Percentiles rank a stretch among this genome's conserved stretches.
These are phyloP conservation scores for Backusella westeae DNA, from an alignment of 192 early-diverging fungal genomes.

Conservation along the genomic window DNA sequence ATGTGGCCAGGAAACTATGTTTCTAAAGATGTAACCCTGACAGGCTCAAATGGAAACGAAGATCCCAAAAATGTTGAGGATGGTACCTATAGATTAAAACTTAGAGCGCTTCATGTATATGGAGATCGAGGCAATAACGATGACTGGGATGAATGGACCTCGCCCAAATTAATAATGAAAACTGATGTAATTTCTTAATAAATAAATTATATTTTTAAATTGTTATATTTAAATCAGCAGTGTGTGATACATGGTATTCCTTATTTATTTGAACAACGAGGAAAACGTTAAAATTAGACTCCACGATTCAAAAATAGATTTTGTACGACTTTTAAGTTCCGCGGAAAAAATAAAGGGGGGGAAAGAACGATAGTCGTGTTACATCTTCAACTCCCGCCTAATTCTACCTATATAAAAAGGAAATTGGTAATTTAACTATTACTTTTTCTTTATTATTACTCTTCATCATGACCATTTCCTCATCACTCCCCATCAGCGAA, in stretches of 20 bases:
- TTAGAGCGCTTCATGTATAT: conserved; percentile 25
- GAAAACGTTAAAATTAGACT: conserved; percentile 2
- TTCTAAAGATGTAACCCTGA: conserved; percentile 18
- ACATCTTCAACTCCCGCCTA: background rate
- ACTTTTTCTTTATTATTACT: conserved; percentile 10
- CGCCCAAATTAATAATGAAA: conserved; percentile 13
- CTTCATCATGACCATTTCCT: conserved; percentile 23
- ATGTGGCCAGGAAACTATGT: conserved; percentile 24
- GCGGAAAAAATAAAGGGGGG: background rate
- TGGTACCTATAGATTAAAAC: conserved; percentile 20
- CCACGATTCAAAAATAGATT: conserved; percentile 4
- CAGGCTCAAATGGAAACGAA: conserved; percentile 2
- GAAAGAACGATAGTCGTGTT: background rate
- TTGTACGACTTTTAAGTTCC: conserved; percentile 6
- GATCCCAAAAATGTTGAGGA: background rate
- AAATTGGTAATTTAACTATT: background rate
- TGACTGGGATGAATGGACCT: conserved; percentile 29
- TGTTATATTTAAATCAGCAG: conserved; percentile 1
- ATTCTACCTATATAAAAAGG: conserved; percentile 1
- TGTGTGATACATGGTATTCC: background rate
- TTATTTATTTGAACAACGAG: conserved; percentile 3
- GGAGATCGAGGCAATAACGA: conserved; percentile 5
- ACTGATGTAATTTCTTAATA: conserved; percentile 6
- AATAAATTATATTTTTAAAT: background rate
- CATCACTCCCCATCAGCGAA: conserved; percentile 21